Conservation (phyloP, 1,284 basidiomycete species). For the Hortiboletus rubellus region DNA sequence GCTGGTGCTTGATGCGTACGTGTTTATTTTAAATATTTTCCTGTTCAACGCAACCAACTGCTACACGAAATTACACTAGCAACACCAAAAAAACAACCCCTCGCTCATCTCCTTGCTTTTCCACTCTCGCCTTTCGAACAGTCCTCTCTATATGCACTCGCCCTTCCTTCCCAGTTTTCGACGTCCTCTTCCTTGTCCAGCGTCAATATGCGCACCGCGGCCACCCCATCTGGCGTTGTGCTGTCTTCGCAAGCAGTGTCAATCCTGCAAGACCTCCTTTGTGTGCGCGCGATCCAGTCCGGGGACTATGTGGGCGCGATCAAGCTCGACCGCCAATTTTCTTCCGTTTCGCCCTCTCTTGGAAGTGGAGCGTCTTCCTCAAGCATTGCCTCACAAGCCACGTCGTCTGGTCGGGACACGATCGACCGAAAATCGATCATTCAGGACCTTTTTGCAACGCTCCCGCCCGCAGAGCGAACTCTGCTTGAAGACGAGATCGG, state of each 20-base stretch:
- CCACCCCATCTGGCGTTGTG: slow-evolving; percentile 27
- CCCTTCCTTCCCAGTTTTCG: slow-evolving; percentile 49
- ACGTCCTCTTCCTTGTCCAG: slow-evolving; percentile 20
- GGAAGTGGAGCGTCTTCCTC: slow-evolving; percentile 24
- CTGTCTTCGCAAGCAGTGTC: slow-evolving; percentile 45
- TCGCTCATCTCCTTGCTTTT: slow-evolving; percentile 60
- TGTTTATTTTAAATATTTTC: slow-evolving; percentile 15
- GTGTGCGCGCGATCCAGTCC: slow-evolving; percentile 73
- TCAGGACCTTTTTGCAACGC: slow-evolving; percentile 57
- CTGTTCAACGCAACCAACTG: neutral
- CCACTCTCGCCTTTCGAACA: slow-evolving; percentile 68
- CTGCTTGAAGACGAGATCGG: slow-evolving; percentile 54
- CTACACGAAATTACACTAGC: slow-evolving; percentile 38
- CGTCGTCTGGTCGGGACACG: slow-evolving; percentile 25
- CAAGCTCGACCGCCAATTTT: slow-evolving; percentile 70
- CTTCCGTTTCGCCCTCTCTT: slow-evolving; percentile 22
- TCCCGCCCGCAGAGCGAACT: slow-evolving; percentile 58
- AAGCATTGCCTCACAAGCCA: slow-evolving; percentile 3
- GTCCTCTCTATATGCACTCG: slow-evolving; percentile 53
- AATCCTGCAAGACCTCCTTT: slow-evolving; percentile 78
- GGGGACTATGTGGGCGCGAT: slow-evolving; percentile 74
- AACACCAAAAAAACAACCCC: slow-evolving; percentile 53
- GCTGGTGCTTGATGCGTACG: slow-evolving; percentile 70
- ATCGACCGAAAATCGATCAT: slow-evolving; percentile 65
- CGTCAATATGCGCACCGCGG: neutral